phyloP scores from a whole-genome alignment of 2,329 filamentous ascomycete genomes.

The Blastomyces percursus region DNA sequence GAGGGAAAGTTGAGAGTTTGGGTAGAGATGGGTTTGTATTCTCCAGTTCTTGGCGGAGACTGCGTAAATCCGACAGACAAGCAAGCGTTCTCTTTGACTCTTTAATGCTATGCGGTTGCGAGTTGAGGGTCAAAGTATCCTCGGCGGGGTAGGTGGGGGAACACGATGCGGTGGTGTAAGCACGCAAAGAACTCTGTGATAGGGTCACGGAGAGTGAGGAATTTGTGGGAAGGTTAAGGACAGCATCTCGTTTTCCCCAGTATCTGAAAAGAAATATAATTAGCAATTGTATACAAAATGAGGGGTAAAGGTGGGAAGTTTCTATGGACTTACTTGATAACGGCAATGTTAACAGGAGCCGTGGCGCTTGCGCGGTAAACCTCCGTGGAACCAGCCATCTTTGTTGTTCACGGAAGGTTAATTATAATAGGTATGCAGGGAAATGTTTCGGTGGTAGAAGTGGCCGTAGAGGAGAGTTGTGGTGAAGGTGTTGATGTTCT shows the following conservation, averaged over 20 bases:
- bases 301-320: conserved; percentile 9
- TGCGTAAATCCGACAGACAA: conserved; percentile 76
- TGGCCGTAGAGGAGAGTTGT: not conserved
- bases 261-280: conserved; percentile 43
- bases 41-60: conserved; percentile 67
- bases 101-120: conserved; percentile 63
- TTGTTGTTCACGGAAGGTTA: conserved; percentile 9
- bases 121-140: conserved; percentile 75
- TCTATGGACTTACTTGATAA: conserved; percentile 63
- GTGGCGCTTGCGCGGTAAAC: conserved; percentile 92
- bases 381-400: conserved; percentile 25
- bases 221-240: conserved; percentile 94
- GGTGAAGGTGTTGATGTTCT: not conserved
- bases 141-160: conserved; percentile 55
- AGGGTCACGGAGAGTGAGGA: conserved; percentile 95
- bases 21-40: conserved; percentile 60
- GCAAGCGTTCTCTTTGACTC: conserved; percentile 84
- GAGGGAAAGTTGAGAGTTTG: conserved; percentile 62
- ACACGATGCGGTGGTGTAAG: conserved; percentile 90
- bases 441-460: not conserved
- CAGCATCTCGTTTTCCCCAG: conserved; percentile 94
- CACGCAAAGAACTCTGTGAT: conserved; percentile 84
- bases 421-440: not conserved
- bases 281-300: conserved; percentile 3
- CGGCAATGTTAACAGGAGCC: conserved; percentile 94